phyloP scores from a whole-genome alignment of 305 asterid genomes.

The Plantago coronopus region DNA sequence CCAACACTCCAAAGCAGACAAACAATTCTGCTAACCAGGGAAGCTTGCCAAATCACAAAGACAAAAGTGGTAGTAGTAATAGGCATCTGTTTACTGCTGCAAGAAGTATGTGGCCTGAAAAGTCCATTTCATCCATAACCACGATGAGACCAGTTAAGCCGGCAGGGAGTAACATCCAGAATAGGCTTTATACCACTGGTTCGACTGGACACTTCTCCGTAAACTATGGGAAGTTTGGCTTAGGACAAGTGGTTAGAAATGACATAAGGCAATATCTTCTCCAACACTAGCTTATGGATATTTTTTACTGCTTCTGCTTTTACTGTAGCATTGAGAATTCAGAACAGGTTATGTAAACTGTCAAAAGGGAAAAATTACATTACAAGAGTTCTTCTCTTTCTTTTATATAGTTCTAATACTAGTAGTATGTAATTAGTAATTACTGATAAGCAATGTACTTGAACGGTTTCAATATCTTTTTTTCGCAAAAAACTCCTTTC shows the following conservation, averaged over 20 bases:
- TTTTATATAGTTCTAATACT: no score
- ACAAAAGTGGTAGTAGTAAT: constrained; percentile 5
- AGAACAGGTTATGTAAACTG: not conserved
- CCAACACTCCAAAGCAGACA: constrained; percentile 28
- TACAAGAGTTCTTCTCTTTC: no score
- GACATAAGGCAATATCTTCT: constrained; percentile 65
- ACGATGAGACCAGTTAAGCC: constrained; percentile 43
- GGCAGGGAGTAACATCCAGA: constrained; percentile 47
- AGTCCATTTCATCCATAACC: constrained; percentile 5
- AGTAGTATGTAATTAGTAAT: no score
- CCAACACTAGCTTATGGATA: constrained; percentile 26
- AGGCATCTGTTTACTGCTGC: constrained; percentile 56
- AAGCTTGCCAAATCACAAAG: constrained; percentile 25
- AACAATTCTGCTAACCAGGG: constrained; percentile 31
- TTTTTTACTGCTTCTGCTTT: not conserved
- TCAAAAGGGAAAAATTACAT: not conserved
- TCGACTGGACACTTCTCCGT: constrained; percentile 25
- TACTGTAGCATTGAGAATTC: not conserved
- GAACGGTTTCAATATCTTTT: no score
- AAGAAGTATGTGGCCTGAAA: constrained; percentile 24
- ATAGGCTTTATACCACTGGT: constrained; percentile 45
- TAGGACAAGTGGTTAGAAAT: constrained; percentile 44
- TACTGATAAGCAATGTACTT: no score
- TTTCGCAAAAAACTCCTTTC: no score
- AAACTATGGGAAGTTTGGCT: constrained; percentile 31